Evolutionary conservation across 345 rosid species (phyloP).

Genomic region (Eucalyptus curtisii): DNA sequence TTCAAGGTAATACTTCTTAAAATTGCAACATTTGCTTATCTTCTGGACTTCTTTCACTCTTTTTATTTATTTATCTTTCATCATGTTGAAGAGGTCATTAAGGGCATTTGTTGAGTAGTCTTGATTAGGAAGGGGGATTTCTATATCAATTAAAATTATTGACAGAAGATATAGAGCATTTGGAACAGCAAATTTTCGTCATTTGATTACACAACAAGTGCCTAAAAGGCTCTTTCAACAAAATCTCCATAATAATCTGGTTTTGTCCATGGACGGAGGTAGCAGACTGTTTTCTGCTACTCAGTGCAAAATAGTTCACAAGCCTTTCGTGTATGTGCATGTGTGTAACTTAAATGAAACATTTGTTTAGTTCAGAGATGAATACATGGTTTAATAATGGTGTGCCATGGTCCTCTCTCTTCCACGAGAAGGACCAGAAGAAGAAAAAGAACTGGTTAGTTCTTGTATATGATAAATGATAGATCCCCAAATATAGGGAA

Average conservation of each 20-base stretch:
- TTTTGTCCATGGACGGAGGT: not conserved
- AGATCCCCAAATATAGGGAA: not conserved
- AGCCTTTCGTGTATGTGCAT: not conserved
- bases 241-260: not conserved
- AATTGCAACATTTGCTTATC: not conserved
- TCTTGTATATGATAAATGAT: not conserved
- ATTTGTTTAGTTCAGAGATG: not conserved
- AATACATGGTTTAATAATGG: not conserved
- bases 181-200: not conserved
- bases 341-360: not conserved
- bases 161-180: not conserved
- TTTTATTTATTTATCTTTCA: not conserved
- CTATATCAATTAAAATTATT: not conserved
- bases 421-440: not conserved
- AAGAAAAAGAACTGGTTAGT: not conserved
- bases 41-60: not conserved
- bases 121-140: not conserved
- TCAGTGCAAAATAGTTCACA: not conserved
- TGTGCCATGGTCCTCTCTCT: not conserved
- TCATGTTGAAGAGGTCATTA: not conserved
- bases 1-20: not conserved
- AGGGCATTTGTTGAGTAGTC: not conserved
- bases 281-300: not conserved
- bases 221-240: not conserved
- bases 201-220: not conserved